These are phyloP conservation scores for Botrytis fabae DNA, from an alignment of 2,329 filamentous ascomycete species.

Conservation along the genomic window DNA sequence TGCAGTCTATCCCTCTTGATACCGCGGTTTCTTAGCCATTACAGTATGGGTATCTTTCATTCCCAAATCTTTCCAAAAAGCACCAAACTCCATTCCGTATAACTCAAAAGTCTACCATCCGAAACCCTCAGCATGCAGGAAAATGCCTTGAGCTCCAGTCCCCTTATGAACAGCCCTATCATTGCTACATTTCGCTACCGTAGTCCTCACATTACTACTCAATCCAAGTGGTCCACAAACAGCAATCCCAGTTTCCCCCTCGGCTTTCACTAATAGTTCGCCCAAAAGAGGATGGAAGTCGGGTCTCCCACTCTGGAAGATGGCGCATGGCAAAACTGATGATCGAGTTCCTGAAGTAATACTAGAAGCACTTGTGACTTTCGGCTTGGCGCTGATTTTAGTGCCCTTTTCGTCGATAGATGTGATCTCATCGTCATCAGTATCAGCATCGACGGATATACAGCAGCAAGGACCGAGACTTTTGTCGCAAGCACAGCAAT, in stretches of 20 bases:
- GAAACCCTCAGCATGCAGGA: slow-evolving; percentile 61
- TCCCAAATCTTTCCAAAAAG: background rate
- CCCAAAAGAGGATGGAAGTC: slow-evolving; percentile 55
- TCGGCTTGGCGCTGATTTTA: slow-evolving; percentile 19
- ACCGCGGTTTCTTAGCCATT: background rate
- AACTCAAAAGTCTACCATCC: slow-evolving; percentile 44
- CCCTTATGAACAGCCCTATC: slow-evolving; percentile 65
- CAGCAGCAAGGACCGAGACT: slow-evolving; percentile 31
- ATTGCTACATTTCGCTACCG: slow-evolving; percentile 56
- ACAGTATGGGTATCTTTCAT: slow-evolving; percentile 6
- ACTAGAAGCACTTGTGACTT: slow-evolving; percentile 16
- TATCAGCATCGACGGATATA: slow-evolving; percentile 17
- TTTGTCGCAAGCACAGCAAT: slow-evolving; percentile 31
- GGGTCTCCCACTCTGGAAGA: slow-evolving; percentile 43
- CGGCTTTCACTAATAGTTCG: slow-evolving; percentile 54
- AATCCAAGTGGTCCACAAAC: slow-evolving; percentile 60
- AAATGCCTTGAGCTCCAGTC: slow-evolving; percentile 62
- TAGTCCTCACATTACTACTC: slow-evolving; percentile 53
- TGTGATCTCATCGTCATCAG: background rate
- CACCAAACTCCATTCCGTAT: background rate
- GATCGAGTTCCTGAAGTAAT: slow-evolving; percentile 40
- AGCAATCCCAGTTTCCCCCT: slow-evolving; percentile 61
- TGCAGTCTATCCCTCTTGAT: background rate
- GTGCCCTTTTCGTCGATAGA: slow-evolving; percentile 16
- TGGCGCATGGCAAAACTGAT: slow-evolving; percentile 15